These are phyloP conservation scores for Neurospora tetrasperma DNA, from an alignment of 495 filamentous ascomycete genomes.

Conservation along the genomic window DNA sequence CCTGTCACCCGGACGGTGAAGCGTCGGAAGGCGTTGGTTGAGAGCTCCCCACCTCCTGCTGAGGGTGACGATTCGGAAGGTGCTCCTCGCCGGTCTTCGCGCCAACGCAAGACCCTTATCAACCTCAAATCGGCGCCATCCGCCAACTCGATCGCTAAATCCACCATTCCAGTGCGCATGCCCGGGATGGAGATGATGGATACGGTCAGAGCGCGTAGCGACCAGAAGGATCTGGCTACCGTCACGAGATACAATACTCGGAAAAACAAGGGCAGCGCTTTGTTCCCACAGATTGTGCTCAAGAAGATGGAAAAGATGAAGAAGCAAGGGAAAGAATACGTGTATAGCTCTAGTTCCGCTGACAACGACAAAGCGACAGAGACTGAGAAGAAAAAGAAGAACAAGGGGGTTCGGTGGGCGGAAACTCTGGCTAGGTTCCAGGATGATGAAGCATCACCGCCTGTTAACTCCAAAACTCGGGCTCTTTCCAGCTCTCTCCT, in stretches of 20 bases:
- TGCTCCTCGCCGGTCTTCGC: conserved; percentile 21
- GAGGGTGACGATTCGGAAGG: background rate
- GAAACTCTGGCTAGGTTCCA: conserved; percentile 21
- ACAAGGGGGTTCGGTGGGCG: conserved; percentile 22
- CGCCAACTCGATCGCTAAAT: conserved; percentile 23
- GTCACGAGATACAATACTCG: conserved; percentile 42
- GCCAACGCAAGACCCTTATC: conserved; percentile 17
- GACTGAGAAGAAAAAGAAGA: conserved; percentile 5
- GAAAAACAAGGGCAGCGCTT: conserved; percentile 41
- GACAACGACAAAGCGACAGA: background rate
- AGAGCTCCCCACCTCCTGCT: background rate
- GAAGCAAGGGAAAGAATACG: conserved; percentile 7
- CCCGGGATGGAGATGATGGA: conserved; percentile 20
- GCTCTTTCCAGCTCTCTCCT: conserved; percentile 11
- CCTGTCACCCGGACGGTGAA: background rate
- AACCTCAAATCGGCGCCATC: conserved; percentile 18
- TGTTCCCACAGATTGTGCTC: conserved; percentile 22
- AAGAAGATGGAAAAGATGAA: conserved; percentile 23
- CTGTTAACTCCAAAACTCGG: background rate
- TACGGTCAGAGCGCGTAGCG: conserved; percentile 22
- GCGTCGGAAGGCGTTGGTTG: background rate
- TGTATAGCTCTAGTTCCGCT: background rate
- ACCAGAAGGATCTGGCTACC: conserved; percentile 41
- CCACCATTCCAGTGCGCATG: conserved; percentile 22
- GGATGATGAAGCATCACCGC: conserved; percentile 2